Conservation (phyloP, 306 rosid species). For the Mucuna pruriens region DNA sequence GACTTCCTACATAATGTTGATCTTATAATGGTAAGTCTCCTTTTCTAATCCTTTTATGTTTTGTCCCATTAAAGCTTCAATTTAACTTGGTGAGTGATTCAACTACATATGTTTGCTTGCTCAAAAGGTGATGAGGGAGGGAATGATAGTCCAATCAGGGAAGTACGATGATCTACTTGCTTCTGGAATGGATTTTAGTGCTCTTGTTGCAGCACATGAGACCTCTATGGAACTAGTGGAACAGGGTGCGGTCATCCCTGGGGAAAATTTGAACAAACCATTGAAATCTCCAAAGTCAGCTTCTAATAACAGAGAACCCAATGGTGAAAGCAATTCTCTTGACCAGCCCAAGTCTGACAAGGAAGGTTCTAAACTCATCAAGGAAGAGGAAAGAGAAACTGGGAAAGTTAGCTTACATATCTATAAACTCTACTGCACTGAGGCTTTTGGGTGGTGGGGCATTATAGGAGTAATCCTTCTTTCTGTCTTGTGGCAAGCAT, state of each 20-base stretch:
- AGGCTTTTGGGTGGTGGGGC: conserved; percentile 96
- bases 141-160: conserved; percentile 81
- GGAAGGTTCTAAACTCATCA: conserved; percentile 83
- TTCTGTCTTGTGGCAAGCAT: conserved; percentile 76
- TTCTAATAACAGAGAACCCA: conserved; percentile 47
- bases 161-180: conserved; percentile 67
- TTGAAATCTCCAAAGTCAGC: conserved; percentile 44
- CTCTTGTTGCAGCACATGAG: conserved; percentile 88
- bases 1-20: conserved; percentile 94
- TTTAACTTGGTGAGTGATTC: conserved; percentile 13
- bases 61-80: neutral
- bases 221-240: conserved; percentile 96
- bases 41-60: neutral
- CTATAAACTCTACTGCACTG: conserved; percentile 87
- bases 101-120: neutral
- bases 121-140: conserved; percentile 87
- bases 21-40: conserved; percentile 66
- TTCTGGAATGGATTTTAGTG: conserved; percentile 77
- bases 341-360: conserved; percentile 55
- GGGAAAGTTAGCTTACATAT: conserved; percentile 77
- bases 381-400: conserved; percentile 92
- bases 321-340: conserved; percentile 59
- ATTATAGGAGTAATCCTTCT: conserved; percentile 52
- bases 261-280: conserved; percentile 47
- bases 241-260: conserved; percentile 46